A percentile compares a stretch with the other conserved stretches of the same genome.
Evolutionary conservation across 805 yeast genomes (phyloP).

Genomic region (Tetrapisispora nanseiensis): DNA sequence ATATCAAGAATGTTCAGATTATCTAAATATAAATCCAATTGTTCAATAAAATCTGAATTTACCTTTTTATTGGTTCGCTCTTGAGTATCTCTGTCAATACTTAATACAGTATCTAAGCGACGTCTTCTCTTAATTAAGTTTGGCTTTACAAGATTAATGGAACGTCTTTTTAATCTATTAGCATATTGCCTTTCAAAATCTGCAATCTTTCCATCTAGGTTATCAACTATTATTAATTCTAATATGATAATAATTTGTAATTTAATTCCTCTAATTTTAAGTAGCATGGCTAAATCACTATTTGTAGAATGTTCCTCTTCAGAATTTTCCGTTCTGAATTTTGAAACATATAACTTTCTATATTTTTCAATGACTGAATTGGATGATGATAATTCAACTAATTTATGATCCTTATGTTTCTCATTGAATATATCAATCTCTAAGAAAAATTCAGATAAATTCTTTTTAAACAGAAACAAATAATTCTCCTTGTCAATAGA

Average conservation of each 20-base stretch:
- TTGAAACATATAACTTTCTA: conserved; percentile 11
- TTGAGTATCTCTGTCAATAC: conserved; percentile 13
- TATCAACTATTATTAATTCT: conserved; percentile 34
- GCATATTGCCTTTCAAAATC: conserved; percentile 24
- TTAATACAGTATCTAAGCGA: conserved; percentile 16
- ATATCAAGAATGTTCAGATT: conserved; percentile 47
- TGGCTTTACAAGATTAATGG: conserved; percentile 27
- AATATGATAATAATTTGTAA: conserved; percentile 41
- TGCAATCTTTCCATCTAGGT: conserved; percentile 28
- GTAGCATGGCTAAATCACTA: conserved; percentile 28
- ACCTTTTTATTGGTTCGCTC: neutral
- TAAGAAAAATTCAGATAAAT: conserved; percentile 28
- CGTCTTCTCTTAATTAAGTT: conserved; percentile 11
- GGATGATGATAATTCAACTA: conserved; percentile 15
- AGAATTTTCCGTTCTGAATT: conserved; percentile 3
- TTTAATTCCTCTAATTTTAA: conserved; percentile 49
- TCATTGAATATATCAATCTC: conserved; percentile 33
- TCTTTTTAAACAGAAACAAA: conserved; percentile 11
- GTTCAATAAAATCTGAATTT: conserved; percentile 21
- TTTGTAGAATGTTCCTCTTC: conserved; percentile 13
- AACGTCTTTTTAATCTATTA: conserved; percentile 18
- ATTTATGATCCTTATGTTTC: conserved; percentile 27
- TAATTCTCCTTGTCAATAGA: conserved; percentile 9
- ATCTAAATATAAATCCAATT: conserved; percentile 39
- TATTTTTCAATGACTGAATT: conserved; percentile 17